Percentiles rank a stretch among this genome's conserved stretches.
Evolutionary conservation across 2,329 filamentous ascomycete genomes (phyloP).

Genomic region (Cladosporium sp.): DNA sequence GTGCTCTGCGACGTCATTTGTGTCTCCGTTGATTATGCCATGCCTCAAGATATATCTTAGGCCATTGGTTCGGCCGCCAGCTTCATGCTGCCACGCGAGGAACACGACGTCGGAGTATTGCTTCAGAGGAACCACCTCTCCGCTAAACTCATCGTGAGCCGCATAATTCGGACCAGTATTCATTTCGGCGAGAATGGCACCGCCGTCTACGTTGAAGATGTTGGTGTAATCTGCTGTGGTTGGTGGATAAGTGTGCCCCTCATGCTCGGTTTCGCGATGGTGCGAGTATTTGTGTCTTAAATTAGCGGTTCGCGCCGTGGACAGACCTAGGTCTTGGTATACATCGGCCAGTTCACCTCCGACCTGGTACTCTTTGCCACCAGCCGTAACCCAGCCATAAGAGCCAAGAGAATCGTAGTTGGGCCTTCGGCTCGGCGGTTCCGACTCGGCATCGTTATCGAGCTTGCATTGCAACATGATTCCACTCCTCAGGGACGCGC

Average conservation of each 20-base stretch:
- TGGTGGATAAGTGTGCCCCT: neutral
- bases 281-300: neutral
- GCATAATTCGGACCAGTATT: neutral
- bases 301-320: neutral
- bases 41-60: neutral
- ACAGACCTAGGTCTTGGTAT: neutral
- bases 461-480: neutral
- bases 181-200: neutral
- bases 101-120: slow-evolving; percentile 25
- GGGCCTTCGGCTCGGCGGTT: neutral
- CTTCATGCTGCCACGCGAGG: slow-evolving; percentile 18
- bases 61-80: neutral
- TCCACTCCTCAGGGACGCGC: neutral
- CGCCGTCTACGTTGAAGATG: neutral
- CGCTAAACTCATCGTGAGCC: neutral
- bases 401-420: neutral
- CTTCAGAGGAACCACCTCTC: neutral
- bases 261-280: neutral
- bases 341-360: neutral
- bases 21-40: neutral
- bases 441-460: neutral
- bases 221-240: neutral
- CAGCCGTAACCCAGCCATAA: neutral
- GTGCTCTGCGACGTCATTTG: neutral
- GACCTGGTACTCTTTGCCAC: neutral